These are phyloP conservation scores for Phytophthora cryptogea DNA, from an alignment of 352 stramenopile genomes.

Conservation along the genomic window DNA sequence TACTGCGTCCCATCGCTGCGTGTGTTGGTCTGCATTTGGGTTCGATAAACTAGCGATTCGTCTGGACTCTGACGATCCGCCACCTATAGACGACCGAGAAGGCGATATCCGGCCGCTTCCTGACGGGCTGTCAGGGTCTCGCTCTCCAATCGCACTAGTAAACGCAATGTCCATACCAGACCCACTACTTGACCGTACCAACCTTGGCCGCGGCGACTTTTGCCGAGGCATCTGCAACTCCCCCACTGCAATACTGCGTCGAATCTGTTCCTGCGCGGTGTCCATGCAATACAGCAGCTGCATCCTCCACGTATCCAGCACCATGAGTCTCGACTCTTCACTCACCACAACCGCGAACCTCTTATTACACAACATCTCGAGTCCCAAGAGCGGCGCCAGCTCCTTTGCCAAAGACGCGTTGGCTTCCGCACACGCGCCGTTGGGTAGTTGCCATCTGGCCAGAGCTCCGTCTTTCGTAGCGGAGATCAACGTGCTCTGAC, in stretches of 20 bases:
- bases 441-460: constrained; percentile 70
- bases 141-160: not conserved
- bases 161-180: constrained; percentile 21
- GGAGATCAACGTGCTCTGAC: constrained; percentile 71
- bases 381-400: constrained; percentile 62
- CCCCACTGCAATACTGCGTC: constrained; percentile 64
- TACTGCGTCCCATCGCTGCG: constrained; percentile 65
- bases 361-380: constrained; percentile 77
- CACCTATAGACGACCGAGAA: constrained; percentile 13
- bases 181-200: constrained; percentile 28
- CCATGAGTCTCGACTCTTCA: constrained; percentile 74
- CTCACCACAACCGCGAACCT: constrained; percentile 75
- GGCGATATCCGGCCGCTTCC: constrained; percentile 11
- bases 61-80: constrained; percentile 14
- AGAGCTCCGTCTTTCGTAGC: constrained; percentile 58
- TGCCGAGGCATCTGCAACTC: constrained; percentile 49
- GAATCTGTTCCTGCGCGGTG: constrained; percentile 80
- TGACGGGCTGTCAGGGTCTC: constrained; percentile 3
- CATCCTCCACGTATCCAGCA: constrained; percentile 81
- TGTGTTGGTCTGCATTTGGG: constrained; percentile 1
- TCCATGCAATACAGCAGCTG: constrained; percentile 71
- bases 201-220: constrained; percentile 13
- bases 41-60: constrained; percentile 16
- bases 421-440: constrained; percentile 60
- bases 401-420: constrained; percentile 59